phyloP scores from a whole-genome alignment of 331 rosid genomes.

The Malus hybrid region DNA sequence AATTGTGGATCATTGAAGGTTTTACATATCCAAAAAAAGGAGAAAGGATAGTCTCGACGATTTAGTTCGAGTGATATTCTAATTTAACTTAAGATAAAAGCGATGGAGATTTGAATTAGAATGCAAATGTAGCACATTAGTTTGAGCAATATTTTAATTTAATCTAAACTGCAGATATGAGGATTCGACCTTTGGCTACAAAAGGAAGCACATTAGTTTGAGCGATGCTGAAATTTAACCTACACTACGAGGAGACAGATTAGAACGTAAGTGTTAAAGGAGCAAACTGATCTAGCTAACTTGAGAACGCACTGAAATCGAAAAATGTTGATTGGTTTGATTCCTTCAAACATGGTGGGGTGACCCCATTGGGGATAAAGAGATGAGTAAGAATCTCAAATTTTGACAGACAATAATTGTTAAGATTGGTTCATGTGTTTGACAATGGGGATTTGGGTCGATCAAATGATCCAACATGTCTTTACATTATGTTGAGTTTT shows the following conservation, averaged over 20 bases:
- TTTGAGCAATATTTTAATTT: neutral
- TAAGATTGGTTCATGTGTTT: slow-evolving; percentile 10
- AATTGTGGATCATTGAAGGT: slow-evolving; percentile 50
- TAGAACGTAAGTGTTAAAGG: too few species aligned
- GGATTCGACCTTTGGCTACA: neutral
- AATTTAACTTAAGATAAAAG: too few species aligned
- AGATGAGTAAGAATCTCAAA: slow-evolving; percentile 23
- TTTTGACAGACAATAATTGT: slow-evolving; percentile 25
- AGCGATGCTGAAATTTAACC: neutral
- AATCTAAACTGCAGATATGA: too few species aligned
- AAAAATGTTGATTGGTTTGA: slow-evolving; percentile 32
- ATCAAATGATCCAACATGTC: slow-evolving; percentile 11
- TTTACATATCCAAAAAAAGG: slow-evolving; percentile 30
- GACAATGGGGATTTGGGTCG: slow-evolving; percentile 32
- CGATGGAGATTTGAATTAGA: too few species aligned
- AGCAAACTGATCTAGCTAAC: neutral
- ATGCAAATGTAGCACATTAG: neutral
- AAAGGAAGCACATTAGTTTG: neutral
- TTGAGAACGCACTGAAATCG: neutral
- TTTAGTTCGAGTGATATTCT: slow-evolving; percentile 1
- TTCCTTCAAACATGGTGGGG: slow-evolving; percentile 34
- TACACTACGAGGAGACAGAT: too few species aligned
- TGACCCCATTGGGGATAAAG: slow-evolving; percentile 12
- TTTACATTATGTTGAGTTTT: neutral
- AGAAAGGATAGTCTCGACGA: slow-evolving; percentile 28